phyloP scores from a whole-genome alignment of 805 yeast genomes.

The Alloascoidea africana region DNA sequence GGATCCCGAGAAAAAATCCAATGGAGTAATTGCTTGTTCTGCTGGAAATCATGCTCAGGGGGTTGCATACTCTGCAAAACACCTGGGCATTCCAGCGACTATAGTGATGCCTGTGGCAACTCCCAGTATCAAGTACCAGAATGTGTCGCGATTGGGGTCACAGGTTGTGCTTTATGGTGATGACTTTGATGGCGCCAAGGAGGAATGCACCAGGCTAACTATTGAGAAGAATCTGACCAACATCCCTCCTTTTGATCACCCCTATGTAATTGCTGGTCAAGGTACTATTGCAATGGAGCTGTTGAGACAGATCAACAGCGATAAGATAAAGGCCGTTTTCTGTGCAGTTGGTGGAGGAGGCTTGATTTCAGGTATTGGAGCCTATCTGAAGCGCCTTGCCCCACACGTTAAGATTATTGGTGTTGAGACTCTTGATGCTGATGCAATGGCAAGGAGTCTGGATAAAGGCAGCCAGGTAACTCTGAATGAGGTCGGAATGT shows the following conservation, averaged over 20 bases:
- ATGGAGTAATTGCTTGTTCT: conserved; percentile 94
- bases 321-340: conserved; percentile 73
- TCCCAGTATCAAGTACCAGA: conserved; percentile 85
- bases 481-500: conserved; percentile 72
- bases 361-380: conserved; percentile 75
- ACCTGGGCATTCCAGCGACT: conserved; percentile 80
- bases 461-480: conserved; percentile 35
- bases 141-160: conserved; percentile 85
- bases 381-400: conserved; percentile 85
- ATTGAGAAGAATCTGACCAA: conserved; percentile 62
- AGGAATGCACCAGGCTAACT: conserved; percentile 66
- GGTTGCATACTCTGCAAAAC: conserved; percentile 83
- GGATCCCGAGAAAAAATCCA: conserved; percentile 35
- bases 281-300: conserved; percentile 95
- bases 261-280: conserved; percentile 96
- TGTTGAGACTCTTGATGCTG: conserved; percentile 92
- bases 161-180: conserved; percentile 89
- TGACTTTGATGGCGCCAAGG: conserved; percentile 90
- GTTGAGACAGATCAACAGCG: conserved; percentile 68
- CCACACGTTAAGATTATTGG: conserved; percentile 96
- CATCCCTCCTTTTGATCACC: conserved; percentile 98
- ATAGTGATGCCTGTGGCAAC: conserved; percentile 98
- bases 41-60: conserved; percentile 99
- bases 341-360: conserved; percentile 98
- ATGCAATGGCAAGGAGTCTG: conserved; percentile 71